Percentiles rank a stretch among this genome's conserved stretches.
Evolutionary conservation across 78 protist genomes (phyloP).

Genomic region (Dictyostelium firmibasis): DNA sequence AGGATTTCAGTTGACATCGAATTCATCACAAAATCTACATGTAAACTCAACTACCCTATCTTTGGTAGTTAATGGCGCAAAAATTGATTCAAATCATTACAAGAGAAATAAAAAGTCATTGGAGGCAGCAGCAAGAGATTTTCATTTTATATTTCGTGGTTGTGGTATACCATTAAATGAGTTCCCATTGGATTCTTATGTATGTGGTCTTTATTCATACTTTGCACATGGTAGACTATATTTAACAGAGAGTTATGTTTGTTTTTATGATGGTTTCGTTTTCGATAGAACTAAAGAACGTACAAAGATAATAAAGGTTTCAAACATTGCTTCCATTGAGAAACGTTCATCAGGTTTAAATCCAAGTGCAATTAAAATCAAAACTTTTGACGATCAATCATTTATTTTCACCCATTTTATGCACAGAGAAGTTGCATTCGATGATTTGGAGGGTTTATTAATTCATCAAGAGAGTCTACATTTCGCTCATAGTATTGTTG

Average conservation of each 20-base stretch:
- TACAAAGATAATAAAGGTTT: slow-evolving; percentile 34
- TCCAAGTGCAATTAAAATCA: slow-evolving; percentile 49
- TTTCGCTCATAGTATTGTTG: slow-evolving; percentile 15
- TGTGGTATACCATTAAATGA: slow-evolving; percentile 14
- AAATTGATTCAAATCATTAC: background rate
- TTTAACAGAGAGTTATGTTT: slow-evolving; percentile 44
- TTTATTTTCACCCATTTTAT: slow-evolving; percentile 43
- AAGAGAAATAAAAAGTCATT: background rate
- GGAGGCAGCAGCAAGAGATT: background rate
- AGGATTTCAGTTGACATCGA: background rate
- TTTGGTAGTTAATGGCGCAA: background rate
- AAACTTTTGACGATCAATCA: slow-evolving; percentile 37
- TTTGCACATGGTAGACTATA: slow-evolving; percentile 46
- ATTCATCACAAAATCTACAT: background rate
- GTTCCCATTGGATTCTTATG: slow-evolving; percentile 4
- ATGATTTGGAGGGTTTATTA: slow-evolving; percentile 49
- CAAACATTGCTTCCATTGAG: slow-evolving; percentile 33
- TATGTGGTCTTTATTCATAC: slow-evolving; percentile 52
- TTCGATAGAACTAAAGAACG: slow-evolving; percentile 55
- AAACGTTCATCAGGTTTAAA: slow-evolving; percentile 49
- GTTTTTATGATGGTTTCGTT: slow-evolving; percentile 66
- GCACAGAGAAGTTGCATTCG: slow-evolving; percentile 58
- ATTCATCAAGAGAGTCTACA: slow-evolving; percentile 39
- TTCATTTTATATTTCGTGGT: background rate
- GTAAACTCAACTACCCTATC: background rate